Evolutionary conservation across 1,139 yeast genomes (phyloP).

Genomic region (Candida sp.): DNA sequence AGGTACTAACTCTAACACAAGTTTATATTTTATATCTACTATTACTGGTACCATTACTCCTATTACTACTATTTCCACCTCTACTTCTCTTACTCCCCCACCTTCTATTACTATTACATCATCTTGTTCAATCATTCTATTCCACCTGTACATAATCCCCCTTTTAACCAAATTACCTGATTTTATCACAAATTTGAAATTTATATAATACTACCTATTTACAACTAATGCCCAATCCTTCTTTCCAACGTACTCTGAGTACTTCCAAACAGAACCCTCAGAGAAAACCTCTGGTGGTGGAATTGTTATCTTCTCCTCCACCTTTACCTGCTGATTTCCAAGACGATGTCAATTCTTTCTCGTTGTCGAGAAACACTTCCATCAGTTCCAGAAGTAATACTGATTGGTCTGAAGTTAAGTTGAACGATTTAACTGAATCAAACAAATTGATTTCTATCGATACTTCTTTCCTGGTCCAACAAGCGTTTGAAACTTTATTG

Average conservation of each 20-base stretch:
- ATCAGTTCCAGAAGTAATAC: conserved; percentile 29
- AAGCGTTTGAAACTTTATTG: conserved; percentile 78
- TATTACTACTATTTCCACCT: too few species aligned
- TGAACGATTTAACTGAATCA: conserved; percentile 72
- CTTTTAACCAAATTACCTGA: too few species aligned
- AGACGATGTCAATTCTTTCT: conserved; percentile 34
- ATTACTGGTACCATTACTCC: too few species aligned
- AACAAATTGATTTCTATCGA: conserved; percentile 73
- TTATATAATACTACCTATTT: too few species aligned
- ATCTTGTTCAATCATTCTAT: too few species aligned
- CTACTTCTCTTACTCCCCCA: too few species aligned
- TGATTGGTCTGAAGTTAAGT: conserved; percentile 74
- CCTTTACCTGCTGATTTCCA: conserved; percentile 41
- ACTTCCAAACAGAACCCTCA: conserved; percentile 17
- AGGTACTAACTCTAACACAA: too few species aligned
- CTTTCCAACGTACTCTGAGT: conserved; percentile 1
- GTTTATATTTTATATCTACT: too few species aligned
- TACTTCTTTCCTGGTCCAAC: conserved; percentile 66
- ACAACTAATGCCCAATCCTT: conserved; percentile 2
- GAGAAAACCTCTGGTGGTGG: conserved; percentile 78
- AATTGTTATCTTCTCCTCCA: conserved; percentile 81
- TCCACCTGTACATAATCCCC: too few species aligned
- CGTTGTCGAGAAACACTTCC: conserved; percentile 44
- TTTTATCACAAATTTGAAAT: too few species aligned
- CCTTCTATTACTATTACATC: too few species aligned